phyloP scores from a whole-genome alignment of 2,329 filamentous ascomycete genomes.

The Colletotrichum incanum region DNA sequence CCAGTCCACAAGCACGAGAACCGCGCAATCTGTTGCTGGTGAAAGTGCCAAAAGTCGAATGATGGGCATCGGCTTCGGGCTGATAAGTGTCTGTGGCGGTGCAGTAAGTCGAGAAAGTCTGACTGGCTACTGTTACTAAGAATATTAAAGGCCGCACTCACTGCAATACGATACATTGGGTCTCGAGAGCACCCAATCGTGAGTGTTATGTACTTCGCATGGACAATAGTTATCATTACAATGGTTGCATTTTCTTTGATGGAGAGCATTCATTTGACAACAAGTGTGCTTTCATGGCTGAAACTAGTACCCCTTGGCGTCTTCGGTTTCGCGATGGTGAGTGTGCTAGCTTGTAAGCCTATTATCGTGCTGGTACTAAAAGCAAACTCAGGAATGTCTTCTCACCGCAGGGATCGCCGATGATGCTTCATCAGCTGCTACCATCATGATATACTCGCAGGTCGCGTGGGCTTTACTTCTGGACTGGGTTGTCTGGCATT shows the following conservation, averaged over 20 bases:
- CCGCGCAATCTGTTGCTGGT: background rate
- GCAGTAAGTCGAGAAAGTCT: too few relatives aligned
- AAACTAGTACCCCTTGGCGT: conserved; percentile 29
- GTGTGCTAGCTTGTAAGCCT: background rate
- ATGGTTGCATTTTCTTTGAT: conserved; percentile 16
- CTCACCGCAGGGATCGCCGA: too few relatives aligned
- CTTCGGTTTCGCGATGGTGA: conserved; percentile 35
- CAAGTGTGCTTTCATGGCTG: conserved; percentile 17
- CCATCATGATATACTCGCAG: conserved; percentile 34
- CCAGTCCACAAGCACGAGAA: background rate
- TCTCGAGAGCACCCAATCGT: conserved; percentile 16
- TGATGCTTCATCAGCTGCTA: conserved; percentile 19
- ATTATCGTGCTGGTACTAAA: too few relatives aligned
- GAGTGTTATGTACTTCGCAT: conserved; percentile 32
- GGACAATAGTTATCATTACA: conserved; percentile 23
- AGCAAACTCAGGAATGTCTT: too few relatives aligned
- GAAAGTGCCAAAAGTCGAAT: conserved; percentile 4
- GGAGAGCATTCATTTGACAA: conserved; percentile 19
- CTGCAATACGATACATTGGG: conserved; percentile 32
- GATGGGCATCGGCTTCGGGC: conserved; percentile 12
- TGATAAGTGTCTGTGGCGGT: too few relatives aligned
- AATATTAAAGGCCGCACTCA: conserved; percentile 14
- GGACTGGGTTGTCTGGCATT: conserved; percentile 21
- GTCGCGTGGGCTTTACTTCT: conserved; percentile 29
- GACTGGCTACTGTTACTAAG: too few relatives aligned